Evolutionary conservation across 73 alveolate species (phyloP).

Genomic region (Paramecium bursaria): DNA sequence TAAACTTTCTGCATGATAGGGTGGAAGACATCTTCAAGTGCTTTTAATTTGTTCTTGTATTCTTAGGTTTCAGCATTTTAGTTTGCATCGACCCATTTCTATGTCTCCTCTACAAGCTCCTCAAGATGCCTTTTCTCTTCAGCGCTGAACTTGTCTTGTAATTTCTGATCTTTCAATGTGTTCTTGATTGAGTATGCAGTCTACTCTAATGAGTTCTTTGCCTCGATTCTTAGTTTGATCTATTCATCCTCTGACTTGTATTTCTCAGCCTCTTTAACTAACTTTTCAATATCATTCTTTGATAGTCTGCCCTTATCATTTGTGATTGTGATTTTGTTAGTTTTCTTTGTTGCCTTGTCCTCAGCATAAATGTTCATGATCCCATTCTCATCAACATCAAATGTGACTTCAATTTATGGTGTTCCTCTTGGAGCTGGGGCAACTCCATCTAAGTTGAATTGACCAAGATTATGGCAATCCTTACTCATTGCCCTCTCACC

Average conservation of each 20-base stretch:
- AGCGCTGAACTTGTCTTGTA: constrained; percentile 77
- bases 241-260: constrained; percentile 83
- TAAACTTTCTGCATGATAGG: constrained; percentile 94
- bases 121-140: constrained; percentile 72
- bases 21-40: constrained; percentile 84
- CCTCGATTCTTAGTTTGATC: constrained; percentile 79
- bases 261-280: constrained; percentile 89
- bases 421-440: constrained; percentile 98
- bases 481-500: constrained; percentile 98
- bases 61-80: constrained; percentile 81
- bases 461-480: constrained; percentile 96
- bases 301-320: constrained; percentile 92
- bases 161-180: constrained; percentile 87
- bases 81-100: constrained; percentile 79
- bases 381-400: constrained; percentile 96
- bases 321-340: constrained; percentile 93
- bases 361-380: constrained; percentile 94
- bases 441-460: constrained; percentile 91
- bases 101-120: constrained; percentile 70
- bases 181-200: constrained; percentile 76
- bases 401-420: constrained; percentile 94
- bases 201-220: constrained; percentile 82
- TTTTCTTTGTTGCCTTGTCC: constrained; percentile 96
- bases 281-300: constrained; percentile 86
- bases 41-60: constrained; percentile 86